phyloP scores from a whole-genome alignment of 768 basidiomycete genomes.

The Amylocystis lapponica region DNA sequence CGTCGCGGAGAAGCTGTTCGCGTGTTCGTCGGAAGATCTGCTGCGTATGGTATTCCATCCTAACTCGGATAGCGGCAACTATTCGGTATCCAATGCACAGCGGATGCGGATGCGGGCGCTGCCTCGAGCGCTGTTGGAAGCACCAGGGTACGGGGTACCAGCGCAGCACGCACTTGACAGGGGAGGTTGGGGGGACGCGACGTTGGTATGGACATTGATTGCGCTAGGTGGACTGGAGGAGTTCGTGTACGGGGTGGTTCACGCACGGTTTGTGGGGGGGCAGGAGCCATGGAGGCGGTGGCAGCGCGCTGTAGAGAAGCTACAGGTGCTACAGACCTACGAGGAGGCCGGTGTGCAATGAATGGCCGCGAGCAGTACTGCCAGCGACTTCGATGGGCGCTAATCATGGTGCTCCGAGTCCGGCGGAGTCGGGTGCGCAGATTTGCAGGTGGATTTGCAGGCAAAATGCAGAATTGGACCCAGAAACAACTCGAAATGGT shows the following conservation, averaged over 20 bases:
- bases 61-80: neutral
- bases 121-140: conserved; percentile 1
- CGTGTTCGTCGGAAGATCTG: conserved; percentile 28
- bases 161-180: conserved; percentile 24
- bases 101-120: conserved; percentile 1
- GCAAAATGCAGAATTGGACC: no score
- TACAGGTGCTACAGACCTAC: no score
- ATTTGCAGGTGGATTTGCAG: no score
- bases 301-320: conserved; percentile 27
- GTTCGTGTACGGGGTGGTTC: conserved; percentile 28
- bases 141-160: neutral
- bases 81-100: neutral
- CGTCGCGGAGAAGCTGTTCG: conserved; percentile 33
- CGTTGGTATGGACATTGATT: conserved; percentile 22
- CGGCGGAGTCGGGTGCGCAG: no score
- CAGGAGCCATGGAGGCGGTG: conserved; percentile 52
- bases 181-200: conserved; percentile 10
- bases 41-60: conserved; percentile 31
- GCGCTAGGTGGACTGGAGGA: conserved; percentile 33
- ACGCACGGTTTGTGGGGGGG: conserved; percentile 45
- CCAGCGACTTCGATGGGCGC: no score
- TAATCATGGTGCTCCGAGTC: no score
- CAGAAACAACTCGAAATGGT: no score
- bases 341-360: no score
- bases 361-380: no score